A percentile compares a stretch with the other conserved stretches of the same genome.
Evolutionary conservation across 305 asterid species (phyloP).

Genomic region (Nicotiana rustica): DNA sequence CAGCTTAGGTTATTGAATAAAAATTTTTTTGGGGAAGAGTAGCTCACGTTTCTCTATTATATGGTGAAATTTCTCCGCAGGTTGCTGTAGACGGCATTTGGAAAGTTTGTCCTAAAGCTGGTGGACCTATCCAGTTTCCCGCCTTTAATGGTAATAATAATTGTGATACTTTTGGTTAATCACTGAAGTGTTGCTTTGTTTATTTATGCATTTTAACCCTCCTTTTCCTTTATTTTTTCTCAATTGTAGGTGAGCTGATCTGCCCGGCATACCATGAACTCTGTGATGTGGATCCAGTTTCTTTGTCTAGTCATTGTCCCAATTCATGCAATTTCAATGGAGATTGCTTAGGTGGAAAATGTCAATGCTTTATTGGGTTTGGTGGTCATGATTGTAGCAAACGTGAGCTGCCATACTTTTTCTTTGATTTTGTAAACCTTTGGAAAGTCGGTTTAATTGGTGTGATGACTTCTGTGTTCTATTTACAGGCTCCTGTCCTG

Average conservation of each 20-base stretch:
- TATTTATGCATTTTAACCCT: background rate
- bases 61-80: constrained; percentile 43
- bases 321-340: constrained; percentile 85
- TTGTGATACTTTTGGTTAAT: background rate
- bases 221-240: background rate
- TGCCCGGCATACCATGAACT: constrained; percentile 97
- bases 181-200: background rate
- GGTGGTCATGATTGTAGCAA: constrained; percentile 73
- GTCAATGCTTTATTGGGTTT: constrained; percentile 90
- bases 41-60: background rate
- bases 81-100: constrained; percentile 95
- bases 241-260: constrained; percentile 75
- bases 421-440: constrained; percentile 21
- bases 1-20: background rate
- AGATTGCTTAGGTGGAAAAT: constrained; percentile 86
- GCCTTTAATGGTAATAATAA: constrained; percentile 78
- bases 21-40: background rate
- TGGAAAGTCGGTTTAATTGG: constrained; percentile 12
- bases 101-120: constrained; percentile 88
- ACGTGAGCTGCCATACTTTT: constrained; percentile 59
- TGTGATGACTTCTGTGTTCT: constrained; percentile 24
- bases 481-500: constrained; percentile 59
- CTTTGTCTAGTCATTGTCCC: constrained; percentile 78
- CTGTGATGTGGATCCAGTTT: constrained; percentile 70
- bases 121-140: constrained; percentile 85